A percentile compares a stretch with the other conserved stretches of the same genome.
These are phyloP conservation scores for Herpetomonas samuelpessoai DNA, from an alignment of 208 protist genomes.

Conservation along the genomic window DNA sequence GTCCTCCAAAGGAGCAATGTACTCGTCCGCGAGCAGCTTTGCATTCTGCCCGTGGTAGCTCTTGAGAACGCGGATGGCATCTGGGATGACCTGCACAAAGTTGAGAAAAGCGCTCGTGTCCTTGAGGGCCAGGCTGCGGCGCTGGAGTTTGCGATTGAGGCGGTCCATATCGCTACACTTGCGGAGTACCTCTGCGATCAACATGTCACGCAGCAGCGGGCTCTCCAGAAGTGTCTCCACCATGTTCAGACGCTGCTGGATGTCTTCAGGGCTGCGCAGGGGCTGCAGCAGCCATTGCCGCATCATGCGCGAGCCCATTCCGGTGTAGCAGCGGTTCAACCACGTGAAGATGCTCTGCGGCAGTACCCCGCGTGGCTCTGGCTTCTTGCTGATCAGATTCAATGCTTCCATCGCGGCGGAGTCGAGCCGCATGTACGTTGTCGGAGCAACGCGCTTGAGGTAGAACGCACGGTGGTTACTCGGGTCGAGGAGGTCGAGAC, in stretches of 20 bases:
- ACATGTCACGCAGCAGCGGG: conserved; percentile 74
- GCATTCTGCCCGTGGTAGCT: conserved; percentile 58
- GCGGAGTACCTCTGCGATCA: conserved; percentile 82
- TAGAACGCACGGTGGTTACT: conserved; percentile 79
- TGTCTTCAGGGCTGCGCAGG: conserved; percentile 88
- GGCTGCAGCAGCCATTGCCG: conserved; percentile 98
- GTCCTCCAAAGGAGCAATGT: conserved; percentile 82
- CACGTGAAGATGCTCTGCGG: conserved; percentile 89
- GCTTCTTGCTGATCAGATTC: conserved; percentile 87
- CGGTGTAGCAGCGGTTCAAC: conserved; percentile 95
- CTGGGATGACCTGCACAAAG: conserved; percentile 75
- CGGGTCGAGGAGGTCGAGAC: conserved; percentile 65
- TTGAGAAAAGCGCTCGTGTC: conserved; percentile 85
- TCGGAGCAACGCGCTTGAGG: conserved; percentile 66
- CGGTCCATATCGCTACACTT: conserved; percentile 93
- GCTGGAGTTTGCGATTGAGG: conserved; percentile 91
- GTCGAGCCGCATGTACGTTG: conserved; percentile 95
- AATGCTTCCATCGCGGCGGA: conserved; percentile 90
- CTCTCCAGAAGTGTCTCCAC: conserved; percentile 93
- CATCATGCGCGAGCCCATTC: conserved; percentile 95
- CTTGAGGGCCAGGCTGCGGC: conserved; percentile 73
- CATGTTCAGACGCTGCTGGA: conserved; percentile 92
- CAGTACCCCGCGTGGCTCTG: conserved; percentile 66
- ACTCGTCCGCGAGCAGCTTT: conserved; percentile 83
- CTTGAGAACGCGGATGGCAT: conserved; percentile 59